Conservation (phyloP, 1,139 yeast genomes). For the Arxiozyma telluris region DNA sequence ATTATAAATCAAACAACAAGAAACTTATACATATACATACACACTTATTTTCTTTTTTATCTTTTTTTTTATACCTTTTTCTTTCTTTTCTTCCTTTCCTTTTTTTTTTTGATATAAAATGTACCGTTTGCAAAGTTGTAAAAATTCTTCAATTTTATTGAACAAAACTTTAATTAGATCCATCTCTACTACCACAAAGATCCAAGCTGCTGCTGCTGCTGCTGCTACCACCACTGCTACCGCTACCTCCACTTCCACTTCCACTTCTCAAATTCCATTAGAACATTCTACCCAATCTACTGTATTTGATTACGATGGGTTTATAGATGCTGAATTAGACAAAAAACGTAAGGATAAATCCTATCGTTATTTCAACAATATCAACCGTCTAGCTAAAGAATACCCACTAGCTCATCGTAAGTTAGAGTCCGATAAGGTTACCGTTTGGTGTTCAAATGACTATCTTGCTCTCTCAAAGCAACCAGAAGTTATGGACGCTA, state of each 20-base stretch:
- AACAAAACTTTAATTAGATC: neutral
- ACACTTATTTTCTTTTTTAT: neutral
- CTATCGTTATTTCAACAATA: constrained; percentile 91
- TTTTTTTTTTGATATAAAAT: neutral
- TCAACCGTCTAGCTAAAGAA: constrained; percentile 87
- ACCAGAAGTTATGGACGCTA: constrained; percentile 57
- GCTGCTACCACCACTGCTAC: constrained; percentile 32
- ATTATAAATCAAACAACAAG: neutral
- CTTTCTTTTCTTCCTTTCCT: too few species aligned
- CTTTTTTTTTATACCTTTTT: too few species aligned
- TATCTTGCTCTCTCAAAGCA: constrained; percentile 92
- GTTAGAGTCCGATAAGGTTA: constrained; percentile 68
- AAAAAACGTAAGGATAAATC: constrained; percentile 82
- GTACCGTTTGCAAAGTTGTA: neutral
- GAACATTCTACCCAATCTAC: constrained; percentile 36
- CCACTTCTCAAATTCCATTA: constrained; percentile 31
- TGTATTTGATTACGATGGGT: constrained; percentile 56
- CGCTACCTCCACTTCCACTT: constrained; percentile 33
- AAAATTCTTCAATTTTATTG: neutral
- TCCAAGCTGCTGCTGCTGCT: constrained; percentile 13
- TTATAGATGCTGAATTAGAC: constrained; percentile 52
- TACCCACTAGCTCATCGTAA: constrained; percentile 88
- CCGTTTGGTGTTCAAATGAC: constrained; percentile 98
- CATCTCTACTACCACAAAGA: neutral
- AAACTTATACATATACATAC: neutral